These are phyloP conservation scores for Clavispora vitiphila DNA, from an alignment of 805 yeast species.

Conservation along the genomic window DNA sequence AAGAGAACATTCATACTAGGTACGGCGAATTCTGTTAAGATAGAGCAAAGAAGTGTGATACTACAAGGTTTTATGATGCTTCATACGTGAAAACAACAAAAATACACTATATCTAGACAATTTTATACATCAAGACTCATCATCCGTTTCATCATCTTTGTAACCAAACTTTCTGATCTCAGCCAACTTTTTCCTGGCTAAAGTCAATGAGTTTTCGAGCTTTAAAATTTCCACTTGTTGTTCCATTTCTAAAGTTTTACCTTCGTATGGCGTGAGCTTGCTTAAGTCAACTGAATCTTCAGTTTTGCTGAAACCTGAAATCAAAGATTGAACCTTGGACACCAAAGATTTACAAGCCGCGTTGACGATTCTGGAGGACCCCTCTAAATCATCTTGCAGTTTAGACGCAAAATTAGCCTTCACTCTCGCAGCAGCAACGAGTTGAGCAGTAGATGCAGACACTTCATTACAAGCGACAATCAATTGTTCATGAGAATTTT, in stretches of 20 bases:
- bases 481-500: conserved; percentile 72
- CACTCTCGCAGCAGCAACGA: conserved; percentile 87
- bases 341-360: conserved; percentile 74
- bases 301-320: conserved; percentile 33
- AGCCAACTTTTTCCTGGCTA: conserved; percentile 77
- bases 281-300: conserved; percentile 56
- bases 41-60: no score
- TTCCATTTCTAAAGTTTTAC: conserved; percentile 83
- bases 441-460: conserved; percentile 87
- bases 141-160: conserved; percentile 52
- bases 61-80: no score
- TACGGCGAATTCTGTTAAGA: no score
- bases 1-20: no score
- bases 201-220: conserved; percentile 64
- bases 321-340: conserved; percentile 57
- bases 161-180: conserved; percentile 80
- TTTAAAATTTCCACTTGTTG: conserved; percentile 88
- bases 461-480: conserved; percentile 90
- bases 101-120: not conserved
- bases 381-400: conserved; percentile 69
- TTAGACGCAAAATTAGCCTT: conserved; percentile 74
- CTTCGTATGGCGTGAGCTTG: conserved; percentile 68
- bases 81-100: no score
- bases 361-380: conserved; percentile 63
- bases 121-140: conserved; percentile 26